Evolutionary conservation across 306 rosid genomes (phyloP).

Genomic region (Lithocarpus polystachyus): DNA sequence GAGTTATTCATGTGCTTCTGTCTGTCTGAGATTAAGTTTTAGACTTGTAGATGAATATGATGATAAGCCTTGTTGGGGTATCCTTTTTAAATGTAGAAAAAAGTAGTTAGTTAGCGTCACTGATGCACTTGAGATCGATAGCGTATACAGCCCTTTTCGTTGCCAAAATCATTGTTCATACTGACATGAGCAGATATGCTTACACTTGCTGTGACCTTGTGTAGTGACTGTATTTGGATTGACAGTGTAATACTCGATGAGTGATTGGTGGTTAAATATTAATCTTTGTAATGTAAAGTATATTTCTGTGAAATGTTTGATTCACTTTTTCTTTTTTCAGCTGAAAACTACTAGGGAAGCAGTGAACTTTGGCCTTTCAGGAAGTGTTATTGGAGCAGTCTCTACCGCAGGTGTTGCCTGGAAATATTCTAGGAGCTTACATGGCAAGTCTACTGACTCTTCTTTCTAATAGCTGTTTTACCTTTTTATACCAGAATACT

Average conservation of each 20-base stretch:
- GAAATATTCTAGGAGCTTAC: constrained; percentile 84
- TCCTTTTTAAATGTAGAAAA: no score
- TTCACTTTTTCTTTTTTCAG: constrained; percentile 34
- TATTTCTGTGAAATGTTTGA: constrained; percentile 7
- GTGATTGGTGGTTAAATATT: not conserved
- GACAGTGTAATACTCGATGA: not conserved
- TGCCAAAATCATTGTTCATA: no score
- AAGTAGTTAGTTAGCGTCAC: no score
- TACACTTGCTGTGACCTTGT: not conserved
- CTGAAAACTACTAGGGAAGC: constrained; percentile 78
- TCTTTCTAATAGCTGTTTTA: not conserved
- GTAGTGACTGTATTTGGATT: not conserved
- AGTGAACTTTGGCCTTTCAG: constrained; percentile 49
- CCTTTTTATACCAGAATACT: not conserved
- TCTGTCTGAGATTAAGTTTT: no score
- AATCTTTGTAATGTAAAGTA: constrained; percentile 14
- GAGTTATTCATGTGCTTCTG: no score
- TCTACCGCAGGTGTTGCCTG: constrained; percentile 69
- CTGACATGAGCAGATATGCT: no score
- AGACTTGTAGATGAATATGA: no score
- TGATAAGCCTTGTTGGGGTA: no score
- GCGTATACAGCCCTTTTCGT: no score
- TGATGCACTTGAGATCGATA: no score
- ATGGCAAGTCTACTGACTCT: constrained; percentile 43
- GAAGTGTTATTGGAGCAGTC: constrained; percentile 71